These are phyloP conservation scores for Penicillium pancosmium DNA, from an alignment of 495 filamentous ascomycete species.

Conservation along the genomic window DNA sequence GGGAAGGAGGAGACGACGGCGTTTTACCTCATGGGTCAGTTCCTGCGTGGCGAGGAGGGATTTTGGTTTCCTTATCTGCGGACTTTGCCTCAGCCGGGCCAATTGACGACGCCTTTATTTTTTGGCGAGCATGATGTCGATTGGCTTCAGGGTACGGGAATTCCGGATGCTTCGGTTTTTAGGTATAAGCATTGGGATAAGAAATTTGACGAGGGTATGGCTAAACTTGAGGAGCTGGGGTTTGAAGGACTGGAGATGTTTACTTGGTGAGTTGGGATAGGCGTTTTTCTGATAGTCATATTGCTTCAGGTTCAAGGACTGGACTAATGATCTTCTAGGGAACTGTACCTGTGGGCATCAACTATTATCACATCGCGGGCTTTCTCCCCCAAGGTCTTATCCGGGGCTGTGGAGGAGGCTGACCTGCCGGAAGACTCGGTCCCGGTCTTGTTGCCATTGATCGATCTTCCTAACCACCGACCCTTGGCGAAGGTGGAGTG, in stretches of 20 bases:
- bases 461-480: constrained; percentile 65
- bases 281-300: neutral
- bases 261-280: constrained; percentile 43
- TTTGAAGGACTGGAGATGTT: constrained; percentile 36
- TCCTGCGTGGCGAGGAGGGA: constrained; percentile 46
- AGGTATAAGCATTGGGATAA: constrained; percentile 47
- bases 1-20: constrained; percentile 41
- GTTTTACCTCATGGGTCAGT: constrained; percentile 63
- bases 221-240: constrained; percentile 38
- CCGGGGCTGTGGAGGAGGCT: constrained; percentile 36
- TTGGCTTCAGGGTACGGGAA: constrained; percentile 63
- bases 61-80: constrained; percentile 67
- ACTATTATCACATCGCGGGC: constrained; percentile 63
- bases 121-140: constrained; percentile 58
- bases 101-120: constrained; percentile 60
- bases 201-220: constrained; percentile 50
- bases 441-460: constrained; percentile 61
- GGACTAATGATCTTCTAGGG: constrained; percentile 46
- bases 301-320: neutral
- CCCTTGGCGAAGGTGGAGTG: constrained; percentile 62
- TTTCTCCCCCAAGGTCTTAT: constrained; percentile 50
- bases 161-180: constrained; percentile 49
- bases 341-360: constrained; percentile 65
- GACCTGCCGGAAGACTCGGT: constrained; percentile 40
- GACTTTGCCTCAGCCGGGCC: constrained; percentile 55